phyloP scores from a whole-genome alignment of 1,284 basidiomycete genomes.

The Vanrija pseudolonga region DNA sequence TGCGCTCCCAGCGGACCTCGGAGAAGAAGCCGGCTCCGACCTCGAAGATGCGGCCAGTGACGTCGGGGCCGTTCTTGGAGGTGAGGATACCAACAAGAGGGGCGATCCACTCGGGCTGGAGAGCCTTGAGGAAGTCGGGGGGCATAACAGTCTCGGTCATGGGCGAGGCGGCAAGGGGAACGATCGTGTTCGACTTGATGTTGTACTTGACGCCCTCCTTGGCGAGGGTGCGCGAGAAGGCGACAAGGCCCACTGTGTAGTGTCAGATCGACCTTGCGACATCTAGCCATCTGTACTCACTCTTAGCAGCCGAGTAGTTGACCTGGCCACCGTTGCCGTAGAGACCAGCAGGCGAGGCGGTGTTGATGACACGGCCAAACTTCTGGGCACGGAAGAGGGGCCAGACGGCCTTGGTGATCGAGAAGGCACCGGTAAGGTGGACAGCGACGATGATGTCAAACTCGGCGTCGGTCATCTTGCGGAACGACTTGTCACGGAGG shows the following conservation, averaged over 20 bases:
- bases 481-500: constrained; percentile 67
- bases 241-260: constrained; percentile 69
- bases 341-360: constrained; percentile 60
- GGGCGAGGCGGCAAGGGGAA: constrained; percentile 85
- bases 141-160: constrained; percentile 97
- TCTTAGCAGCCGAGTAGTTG: constrained; percentile 62
- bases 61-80: constrained; percentile 61
- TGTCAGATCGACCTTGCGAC: constrained; percentile 4
- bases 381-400: constrained; percentile 92
- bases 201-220: constrained; percentile 88
- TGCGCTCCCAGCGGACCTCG: constrained; percentile 90
- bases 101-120: constrained; percentile 91
- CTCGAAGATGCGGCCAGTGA: constrained; percentile 86
- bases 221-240: constrained; percentile 88
- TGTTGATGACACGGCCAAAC: constrained; percentile 88
- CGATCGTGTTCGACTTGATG: constrained; percentile 83
- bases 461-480: constrained; percentile 83
- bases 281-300: neutral
- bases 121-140: constrained; percentile 87
- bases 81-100: constrained; percentile 73
- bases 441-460: constrained; percentile 84
- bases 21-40: constrained; percentile 91
- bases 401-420: constrained; percentile 97
- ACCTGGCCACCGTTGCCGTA: constrained; percentile 94
- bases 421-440: constrained; percentile 90